These are phyloP conservation scores for Ustilago loliicola DNA, from an alignment of 1,284 basidiomycete genomes.

Conservation along the genomic window DNA sequence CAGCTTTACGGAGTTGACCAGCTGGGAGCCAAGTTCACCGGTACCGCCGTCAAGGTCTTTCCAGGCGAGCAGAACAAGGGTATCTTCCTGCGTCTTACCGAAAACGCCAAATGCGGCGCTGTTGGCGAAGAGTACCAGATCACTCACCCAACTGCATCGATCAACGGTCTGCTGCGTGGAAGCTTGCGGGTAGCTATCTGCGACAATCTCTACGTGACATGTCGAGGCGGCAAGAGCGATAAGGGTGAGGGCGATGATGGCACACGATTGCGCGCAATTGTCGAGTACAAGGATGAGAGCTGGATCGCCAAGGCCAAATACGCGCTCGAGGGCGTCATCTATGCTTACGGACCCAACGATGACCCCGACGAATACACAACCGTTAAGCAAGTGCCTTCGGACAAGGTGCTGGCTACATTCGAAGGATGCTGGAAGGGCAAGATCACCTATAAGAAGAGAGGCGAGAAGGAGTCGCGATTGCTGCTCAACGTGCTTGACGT, in stretches of 20 bases:
- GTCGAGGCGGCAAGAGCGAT: conserved; percentile 77
- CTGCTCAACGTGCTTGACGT: conserved; percentile 84
- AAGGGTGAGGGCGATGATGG: conserved; percentile 52
- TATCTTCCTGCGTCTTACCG: conserved; percentile 75
- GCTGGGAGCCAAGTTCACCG: conserved; percentile 78
- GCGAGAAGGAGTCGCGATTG: conserved; percentile 77
- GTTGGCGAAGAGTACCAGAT: conserved; percentile 75
- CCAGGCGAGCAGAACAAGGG: conserved; percentile 78
- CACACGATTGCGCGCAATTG: conserved; percentile 79
- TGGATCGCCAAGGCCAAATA: conserved; percentile 93
- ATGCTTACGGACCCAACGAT: conserved; percentile 78
- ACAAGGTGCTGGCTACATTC: conserved; percentile 82
- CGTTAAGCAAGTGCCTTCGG: conserved; percentile 88
- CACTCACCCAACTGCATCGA: conserved; percentile 87
- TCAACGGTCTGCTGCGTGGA: conserved; percentile 91
- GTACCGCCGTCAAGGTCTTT: conserved; percentile 73
- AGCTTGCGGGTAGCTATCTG: conserved; percentile 89
- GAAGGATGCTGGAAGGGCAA: conserved; percentile 89
- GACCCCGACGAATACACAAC: conserved; percentile 80
- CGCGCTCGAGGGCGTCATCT: conserved; percentile 88
- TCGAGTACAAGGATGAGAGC: conserved; percentile 97
- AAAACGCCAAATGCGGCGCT: conserved; percentile 50
- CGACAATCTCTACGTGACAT: conserved; percentile 85
- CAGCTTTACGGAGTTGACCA: conserved; percentile 79
- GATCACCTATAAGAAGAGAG: conserved; percentile 84